Evolutionary conservation across 495 filamentous ascomycete species (phyloP), one percentile per base, ranked within the genome.

Genomic region (Geopyxis carbonaria): DNA sequence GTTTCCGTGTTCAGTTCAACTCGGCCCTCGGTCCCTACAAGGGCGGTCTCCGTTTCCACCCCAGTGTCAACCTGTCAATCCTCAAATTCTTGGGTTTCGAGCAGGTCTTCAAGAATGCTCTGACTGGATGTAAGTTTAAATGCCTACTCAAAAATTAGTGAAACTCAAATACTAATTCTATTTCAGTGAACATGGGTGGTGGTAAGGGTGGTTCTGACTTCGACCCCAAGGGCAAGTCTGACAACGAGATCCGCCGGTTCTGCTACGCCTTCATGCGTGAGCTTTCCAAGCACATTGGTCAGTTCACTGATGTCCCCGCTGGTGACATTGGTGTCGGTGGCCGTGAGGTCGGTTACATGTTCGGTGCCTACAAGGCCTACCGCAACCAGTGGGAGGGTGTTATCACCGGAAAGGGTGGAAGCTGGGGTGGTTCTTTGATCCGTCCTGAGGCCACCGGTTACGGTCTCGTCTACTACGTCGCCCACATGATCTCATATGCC

Each of bases 81-180:
- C 71, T 97, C 46, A 97, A 97, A 68, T 95, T 95, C 70, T 69
- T 97, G 52, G 89, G 87, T 40, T 94, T 95, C 59, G 89, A 97
- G 76, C 89, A 97, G 70, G 89, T 83, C 65, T 94, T 97, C 72
- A 97, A 97, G 76, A 97, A 97, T 85, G 89, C 89, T 46, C 67
- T 97, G 52, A 95, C 89, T 45, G 89, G 89, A 48, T 64, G 81
- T 87, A 66, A 70, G 81, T 79, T 39, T 31, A 21, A 28, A 28
- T 18, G n/a, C 13, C 7, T 19, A 1, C 25, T 15, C 15, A 10
- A n/a, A 9, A 4, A 22, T 23, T 5, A 19, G n/a, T 21, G 20
- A 22, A 38, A 9, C 20, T 38, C 8, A 24, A 30, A 28, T 40
- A 50, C 42, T 36, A 8, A 20, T 35, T 19, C 29, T 9, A 10